A percentile compares a stretch with the other conserved stretches of the same genome.
Conservation (phyloP, 768 basidiomycete genomes). For the Chlorophyllum brunneum region DNA sequence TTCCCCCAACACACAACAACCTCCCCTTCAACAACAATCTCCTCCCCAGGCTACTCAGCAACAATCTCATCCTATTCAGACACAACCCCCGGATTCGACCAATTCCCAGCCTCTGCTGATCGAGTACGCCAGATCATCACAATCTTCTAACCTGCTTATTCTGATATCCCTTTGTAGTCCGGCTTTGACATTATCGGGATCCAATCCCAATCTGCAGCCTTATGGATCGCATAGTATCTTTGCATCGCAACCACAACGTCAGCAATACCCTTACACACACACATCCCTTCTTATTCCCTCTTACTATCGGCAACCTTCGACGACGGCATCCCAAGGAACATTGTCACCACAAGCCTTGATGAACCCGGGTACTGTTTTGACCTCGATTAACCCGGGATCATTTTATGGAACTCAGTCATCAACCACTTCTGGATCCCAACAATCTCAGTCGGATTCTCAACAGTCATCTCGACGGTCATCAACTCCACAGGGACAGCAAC, state of each 20-base stretch:
- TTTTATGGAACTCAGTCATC: conserved; percentile 26
- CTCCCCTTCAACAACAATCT: conserved; percentile 21
- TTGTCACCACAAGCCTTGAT: conserved; percentile 63
- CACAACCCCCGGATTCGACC: conserved; percentile 26
- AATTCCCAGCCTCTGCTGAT: conserved; percentile 51
- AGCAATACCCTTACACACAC: conserved; percentile 19
- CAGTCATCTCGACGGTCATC: conserved; percentile 11
- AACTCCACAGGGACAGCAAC: conserved; percentile 17
- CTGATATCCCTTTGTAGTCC: conserved; percentile 39
- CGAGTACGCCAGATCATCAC: conserved; percentile 48
- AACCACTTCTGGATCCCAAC: conserved; percentile 17
- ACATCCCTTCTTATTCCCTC: conserved; percentile 15
- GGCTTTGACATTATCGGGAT: conserved; percentile 52
- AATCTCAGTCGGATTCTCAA: conserved; percentile 15
- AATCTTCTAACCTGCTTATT: conserved; percentile 5
- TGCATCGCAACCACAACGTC: conserved; percentile 20
- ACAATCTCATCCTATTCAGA: conserved; percentile 20
- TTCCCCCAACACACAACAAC: conserved; percentile 19
- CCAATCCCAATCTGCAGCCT: conserved; percentile 22
- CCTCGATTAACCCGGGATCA: conserved; percentile 33
- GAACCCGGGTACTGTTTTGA: conserved; percentile 35
- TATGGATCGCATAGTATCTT: conserved; percentile 12
- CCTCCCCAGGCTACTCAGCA: conserved; percentile 22
- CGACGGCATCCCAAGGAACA: conserved; percentile 49
- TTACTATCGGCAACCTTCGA: conserved; percentile 30